These are phyloP conservation scores for Colletotrichum brevisporum DNA, from an alignment of 2,329 filamentous ascomycete species.

Conservation along the genomic window DNA sequence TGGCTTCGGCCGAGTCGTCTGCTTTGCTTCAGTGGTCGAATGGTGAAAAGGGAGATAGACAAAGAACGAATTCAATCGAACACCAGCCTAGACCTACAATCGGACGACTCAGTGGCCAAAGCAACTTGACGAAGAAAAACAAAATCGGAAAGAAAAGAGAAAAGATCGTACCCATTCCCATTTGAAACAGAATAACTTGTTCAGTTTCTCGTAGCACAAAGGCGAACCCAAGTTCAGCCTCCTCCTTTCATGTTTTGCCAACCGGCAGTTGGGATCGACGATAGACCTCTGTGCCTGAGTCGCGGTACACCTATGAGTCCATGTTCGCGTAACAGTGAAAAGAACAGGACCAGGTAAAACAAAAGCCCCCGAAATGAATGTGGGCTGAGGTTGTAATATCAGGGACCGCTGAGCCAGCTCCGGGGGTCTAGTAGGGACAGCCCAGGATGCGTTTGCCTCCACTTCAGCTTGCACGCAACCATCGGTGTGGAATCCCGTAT, in stretches of 20 bases:
- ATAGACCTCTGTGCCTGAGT: slow-evolving; percentile 7
- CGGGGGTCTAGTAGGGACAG: slow-evolving; percentile 1
- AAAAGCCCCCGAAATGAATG: background rate
- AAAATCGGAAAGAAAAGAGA: background rate
- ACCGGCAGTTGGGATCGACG: slow-evolving; percentile 22
- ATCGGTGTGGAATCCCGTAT: slow-evolving; percentile 10
- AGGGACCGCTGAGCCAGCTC: background rate
- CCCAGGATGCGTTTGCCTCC: background rate
- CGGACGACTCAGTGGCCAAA: background rate
- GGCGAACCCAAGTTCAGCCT: background rate
- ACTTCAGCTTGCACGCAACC: background rate
- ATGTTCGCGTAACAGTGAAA: too few species aligned
- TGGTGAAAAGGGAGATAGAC: too few species aligned
- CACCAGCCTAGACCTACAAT: background rate
- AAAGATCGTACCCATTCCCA: background rate
- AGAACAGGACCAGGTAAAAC: too few species aligned
- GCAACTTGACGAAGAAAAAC: background rate
- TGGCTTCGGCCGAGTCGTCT: background rate
- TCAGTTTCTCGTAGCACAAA: background rate
- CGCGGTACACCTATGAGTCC: slow-evolving; percentile 2
- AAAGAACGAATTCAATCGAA: background rate
- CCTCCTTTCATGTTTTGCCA: background rate
- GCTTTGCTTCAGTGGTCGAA: background rate
- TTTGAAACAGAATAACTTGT: background rate
- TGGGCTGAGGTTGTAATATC: slow-evolving; percentile 26